Conservation (phyloP, 805 yeast species). For the Starmerella khaoyaiensis region DNA sequence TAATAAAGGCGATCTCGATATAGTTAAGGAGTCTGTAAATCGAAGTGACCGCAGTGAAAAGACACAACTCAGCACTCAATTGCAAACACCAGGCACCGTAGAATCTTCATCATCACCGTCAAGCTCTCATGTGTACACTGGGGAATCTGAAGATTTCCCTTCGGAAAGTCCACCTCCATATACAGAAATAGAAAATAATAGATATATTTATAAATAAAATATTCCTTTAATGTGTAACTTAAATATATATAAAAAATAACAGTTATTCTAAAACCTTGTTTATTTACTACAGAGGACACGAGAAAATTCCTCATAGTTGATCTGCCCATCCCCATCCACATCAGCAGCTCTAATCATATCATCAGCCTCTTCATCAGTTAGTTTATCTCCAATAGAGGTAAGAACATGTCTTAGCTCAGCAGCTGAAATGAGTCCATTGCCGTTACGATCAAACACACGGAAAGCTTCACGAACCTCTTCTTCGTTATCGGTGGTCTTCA, state of each 20-base stretch:
- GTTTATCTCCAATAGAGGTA: slow-evolving; percentile 93
- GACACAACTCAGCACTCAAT: too few relatives aligned
- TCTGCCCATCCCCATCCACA: slow-evolving; percentile 84
- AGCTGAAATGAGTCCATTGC: slow-evolving; percentile 92
- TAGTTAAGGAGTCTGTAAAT: too few relatives aligned
- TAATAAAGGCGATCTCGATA: too few relatives aligned
- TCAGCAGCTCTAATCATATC: slow-evolving; percentile 96
- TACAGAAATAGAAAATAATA: too few relatives aligned
- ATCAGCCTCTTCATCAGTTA: slow-evolving; percentile 92
- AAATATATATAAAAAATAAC: not conserved
- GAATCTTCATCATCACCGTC: too few relatives aligned
- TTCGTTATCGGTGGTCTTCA: slow-evolving; percentile 93
- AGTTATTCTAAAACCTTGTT: not conserved
- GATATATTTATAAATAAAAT: too few relatives aligned
- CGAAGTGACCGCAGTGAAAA: too few relatives aligned
- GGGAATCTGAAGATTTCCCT: too few relatives aligned
- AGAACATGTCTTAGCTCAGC: slow-evolving; percentile 94
- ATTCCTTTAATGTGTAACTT: too few relatives aligned
- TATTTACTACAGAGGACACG: slow-evolving; percentile 43
- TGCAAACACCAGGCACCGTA: too few relatives aligned
- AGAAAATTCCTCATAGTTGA: slow-evolving; percentile 92
- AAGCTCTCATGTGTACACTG: too few relatives aligned
- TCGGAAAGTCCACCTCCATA: too few relatives aligned
- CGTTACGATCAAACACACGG: slow-evolving; percentile 87
- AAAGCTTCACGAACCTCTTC: slow-evolving; percentile 96